Conservation (phyloP, 1,284 basidiomycete genomes). For the Melampsora larici-populina region DNA sequence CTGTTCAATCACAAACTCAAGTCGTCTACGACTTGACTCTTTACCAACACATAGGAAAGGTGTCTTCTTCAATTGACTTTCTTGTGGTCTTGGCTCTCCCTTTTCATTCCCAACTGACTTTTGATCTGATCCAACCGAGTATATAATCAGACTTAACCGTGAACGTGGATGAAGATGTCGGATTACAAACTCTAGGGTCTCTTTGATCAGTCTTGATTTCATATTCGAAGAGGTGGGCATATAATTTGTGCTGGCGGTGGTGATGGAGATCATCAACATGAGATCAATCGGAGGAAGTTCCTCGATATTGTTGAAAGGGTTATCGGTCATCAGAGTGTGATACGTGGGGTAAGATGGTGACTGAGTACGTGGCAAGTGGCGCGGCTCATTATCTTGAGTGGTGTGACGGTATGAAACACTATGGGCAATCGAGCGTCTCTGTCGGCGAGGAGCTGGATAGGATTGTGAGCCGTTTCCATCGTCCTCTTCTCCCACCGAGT, state of each 20-base stretch:
- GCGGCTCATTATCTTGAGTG: background rate
- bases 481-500: background rate
- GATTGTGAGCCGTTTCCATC: background rate
- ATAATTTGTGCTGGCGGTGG: slow-evolving; percentile 60
- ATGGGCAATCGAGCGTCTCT: background rate
- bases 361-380: background rate
- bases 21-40: slow-evolving; percentile 65
- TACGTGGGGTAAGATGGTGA: background rate
- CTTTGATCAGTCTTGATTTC: slow-evolving; percentile 78
- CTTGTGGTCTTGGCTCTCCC: slow-evolving; percentile 46
- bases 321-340: background rate
- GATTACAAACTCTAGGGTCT: slow-evolving; percentile 76
- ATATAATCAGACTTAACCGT: slow-evolving; percentile 79
- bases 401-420: background rate
- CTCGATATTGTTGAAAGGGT: background rate
- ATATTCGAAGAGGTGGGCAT: slow-evolving; percentile 73
- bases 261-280: slow-evolving; percentile 83
- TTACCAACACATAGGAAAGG: slow-evolving; percentile 76
- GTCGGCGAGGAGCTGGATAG: slow-evolving; percentile 12
- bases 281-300: slow-evolving; percentile 70
- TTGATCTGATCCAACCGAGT: slow-evolving; percentile 68
- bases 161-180: slow-evolving; percentile 71
- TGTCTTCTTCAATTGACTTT: slow-evolving; percentile 76
- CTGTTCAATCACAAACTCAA: slow-evolving; percentile 73
- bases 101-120: background rate